Evolutionary conservation across 176 grass and related monocot genomes (phyloP).

Genomic region (Saccharum officinarum): DNA sequence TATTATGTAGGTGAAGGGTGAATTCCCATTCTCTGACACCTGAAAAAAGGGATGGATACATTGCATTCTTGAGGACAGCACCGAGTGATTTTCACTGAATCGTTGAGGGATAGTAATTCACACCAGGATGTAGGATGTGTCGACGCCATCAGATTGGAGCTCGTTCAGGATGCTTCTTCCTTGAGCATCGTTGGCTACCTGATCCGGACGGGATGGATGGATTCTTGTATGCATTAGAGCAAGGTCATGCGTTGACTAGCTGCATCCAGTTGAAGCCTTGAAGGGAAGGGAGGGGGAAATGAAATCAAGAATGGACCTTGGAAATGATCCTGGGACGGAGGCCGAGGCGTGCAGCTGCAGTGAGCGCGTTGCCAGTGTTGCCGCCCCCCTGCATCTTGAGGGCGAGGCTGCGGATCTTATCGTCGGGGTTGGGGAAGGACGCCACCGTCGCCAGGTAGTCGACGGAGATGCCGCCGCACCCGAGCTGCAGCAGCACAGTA

Average conservation of each 20-base stretch:
- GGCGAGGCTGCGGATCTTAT: slow-evolving; percentile 87
- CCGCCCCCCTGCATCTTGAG: slow-evolving; percentile 86
- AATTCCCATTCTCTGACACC: slow-evolving; percentile 72
- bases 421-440: slow-evolving; percentile 83
- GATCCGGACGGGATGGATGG: background rate
- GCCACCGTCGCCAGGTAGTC: slow-evolving; percentile 92
- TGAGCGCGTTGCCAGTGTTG: slow-evolving; percentile 90
- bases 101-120: background rate
- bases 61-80: background rate
- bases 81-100: background rate
- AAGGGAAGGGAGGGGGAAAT: background rate
- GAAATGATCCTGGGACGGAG: slow-evolving; percentile 68
- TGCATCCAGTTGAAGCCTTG: background rate
- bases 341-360: slow-evolving; percentile 71
- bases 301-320: slow-evolving; percentile 48
- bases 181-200: slow-evolving; percentile 70
- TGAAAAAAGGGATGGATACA: slow-evolving; percentile 31
- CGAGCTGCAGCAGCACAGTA: slow-evolving; percentile 28
- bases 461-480: slow-evolving; percentile 67
- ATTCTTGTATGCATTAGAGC: background rate
- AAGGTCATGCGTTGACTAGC: slow-evolving; percentile 4
- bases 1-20: slow-evolving; percentile 94
- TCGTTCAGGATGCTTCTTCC: slow-evolving; percentile 68
- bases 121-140: slow-evolving; percentile 82
- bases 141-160: slow-evolving; percentile 71